These are phyloP conservation scores for Clarireedia monteithiana DNA, from an alignment of 2,329 filamentous ascomycete genomes.

Conservation along the genomic window DNA sequence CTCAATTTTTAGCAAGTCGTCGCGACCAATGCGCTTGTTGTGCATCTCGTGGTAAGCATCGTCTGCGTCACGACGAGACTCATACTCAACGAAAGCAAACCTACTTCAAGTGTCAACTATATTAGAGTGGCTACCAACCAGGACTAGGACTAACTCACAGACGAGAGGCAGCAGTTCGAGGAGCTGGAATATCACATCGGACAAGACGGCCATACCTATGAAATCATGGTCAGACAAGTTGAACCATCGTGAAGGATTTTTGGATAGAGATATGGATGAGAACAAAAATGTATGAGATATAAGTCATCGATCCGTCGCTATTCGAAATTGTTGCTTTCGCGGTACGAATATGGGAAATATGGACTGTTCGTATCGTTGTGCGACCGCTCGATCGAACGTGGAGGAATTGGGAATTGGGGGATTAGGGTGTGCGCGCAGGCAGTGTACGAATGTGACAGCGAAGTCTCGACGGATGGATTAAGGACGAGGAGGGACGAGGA, in stretches of 20 bases:
- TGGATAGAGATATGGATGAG: slow-evolving; percentile 17
- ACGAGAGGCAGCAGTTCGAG: slow-evolving; percentile 84
- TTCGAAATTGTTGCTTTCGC: slow-evolving; percentile 17
- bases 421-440: slow-evolving; percentile 31
- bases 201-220: slow-evolving; percentile 91
- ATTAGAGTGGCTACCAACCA: slow-evolving; percentile 24
- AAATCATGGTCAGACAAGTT: slow-evolving; percentile 22
- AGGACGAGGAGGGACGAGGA: slow-evolving; percentile 20
- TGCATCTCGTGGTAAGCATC: slow-evolving; percentile 99
- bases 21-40: slow-evolving; percentile 87
- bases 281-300: slow-evolving; percentile 21
- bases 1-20: slow-evolving; percentile 96
- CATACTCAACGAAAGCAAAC: slow-evolving; percentile 98
- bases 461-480: slow-evolving; percentile 32
- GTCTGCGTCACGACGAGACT: slow-evolving; percentile 95
- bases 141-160: slow-evolving; percentile 59
- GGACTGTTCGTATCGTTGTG: slow-evolving; percentile 25
- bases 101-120: slow-evolving; percentile 40
- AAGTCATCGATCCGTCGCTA: slow-evolving; percentile 23
- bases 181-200: slow-evolving; percentile 95
- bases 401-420: slow-evolving; percentile 20
- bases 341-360: slow-evolving; percentile 26
- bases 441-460: slow-evolving; percentile 38
- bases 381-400: slow-evolving; percentile 34
- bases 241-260: slow-evolving; percentile 16